Conservation (phyloP, 768 basidiomycete species). For the Tylopilus felleus region DNA sequence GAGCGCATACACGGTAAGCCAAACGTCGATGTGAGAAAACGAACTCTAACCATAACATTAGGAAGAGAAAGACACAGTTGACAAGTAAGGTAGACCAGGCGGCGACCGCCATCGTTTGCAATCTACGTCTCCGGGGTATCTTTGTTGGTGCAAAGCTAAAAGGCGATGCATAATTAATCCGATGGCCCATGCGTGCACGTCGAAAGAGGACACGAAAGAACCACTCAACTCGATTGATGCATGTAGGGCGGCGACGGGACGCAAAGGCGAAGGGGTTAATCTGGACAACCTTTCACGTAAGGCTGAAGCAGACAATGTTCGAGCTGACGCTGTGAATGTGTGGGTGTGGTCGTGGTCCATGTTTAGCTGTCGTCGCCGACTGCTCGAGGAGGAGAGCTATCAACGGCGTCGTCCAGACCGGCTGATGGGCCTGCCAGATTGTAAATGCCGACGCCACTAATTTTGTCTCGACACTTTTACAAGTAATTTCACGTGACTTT, state of each 20-base stretch:
- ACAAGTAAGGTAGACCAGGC: constrained; percentile 60
- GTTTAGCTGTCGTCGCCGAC: constrained; percentile 3
- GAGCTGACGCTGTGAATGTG: constrained; percentile 37
- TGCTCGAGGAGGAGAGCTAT: neutral
- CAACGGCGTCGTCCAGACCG: neutral
- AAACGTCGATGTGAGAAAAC: neutral
- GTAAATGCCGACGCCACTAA: neutral
- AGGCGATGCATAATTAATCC: constrained; percentile 1
- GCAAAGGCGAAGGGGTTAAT: constrained; percentile 54
- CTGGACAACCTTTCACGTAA: constrained; percentile 62
- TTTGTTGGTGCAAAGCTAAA: constrained; percentile 79
- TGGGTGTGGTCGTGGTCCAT: constrained; percentile 35
- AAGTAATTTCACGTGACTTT: neutral
- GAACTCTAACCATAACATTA: constrained; percentile 70
- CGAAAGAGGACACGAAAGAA: neutral
- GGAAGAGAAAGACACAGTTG: constrained; percentile 48
- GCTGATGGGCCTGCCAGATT: neutral
- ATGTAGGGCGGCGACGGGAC: constrained; percentile 62
- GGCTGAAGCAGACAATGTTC: constrained; percentile 57
- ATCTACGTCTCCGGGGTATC: constrained; percentile 79
- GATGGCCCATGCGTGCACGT: neutral
- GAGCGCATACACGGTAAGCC: neutral
- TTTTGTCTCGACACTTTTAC: neutral
- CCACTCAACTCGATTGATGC: constrained; percentile 69
- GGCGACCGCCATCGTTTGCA: constrained; percentile 89